Base-by-base conservation (phyloP, 129 eudicot genomes). In the Saposhnikovia divaricata region DNA sequence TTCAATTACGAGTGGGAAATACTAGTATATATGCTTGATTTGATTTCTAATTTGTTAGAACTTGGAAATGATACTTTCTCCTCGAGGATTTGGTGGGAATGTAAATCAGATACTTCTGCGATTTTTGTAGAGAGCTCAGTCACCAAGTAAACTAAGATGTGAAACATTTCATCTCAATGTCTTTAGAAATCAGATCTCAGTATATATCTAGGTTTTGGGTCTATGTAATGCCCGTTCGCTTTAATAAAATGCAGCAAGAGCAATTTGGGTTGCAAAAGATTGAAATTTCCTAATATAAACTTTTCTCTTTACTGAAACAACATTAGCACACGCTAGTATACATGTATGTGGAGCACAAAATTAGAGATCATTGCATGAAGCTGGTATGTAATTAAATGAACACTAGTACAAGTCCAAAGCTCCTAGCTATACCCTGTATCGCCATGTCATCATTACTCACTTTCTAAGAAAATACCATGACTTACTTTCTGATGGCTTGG, bases 401-500 rank as follows among this genome's bases (percentile, higher is more conserved):
- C 46, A 72, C 31, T 21, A 72, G 48, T 40, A 72, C 31, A 40
- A 72, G 48, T 40, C 31, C 6, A 72, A 72, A 72, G n/a, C 48
- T 72, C 48, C 48, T 39, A 39, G 14, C 76, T 72, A 39, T 48
- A 71, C 40, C 14, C 75, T 16, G 75, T 19, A 59, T 71, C 12
- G 40, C 40, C n/a, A 74, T 43, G 59, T 21, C 27, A 55, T 77
- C 71, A 77, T 44, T 31, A 57, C 48, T 57, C 71, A 53, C 75
- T 68, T 28, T 68, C 73, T 68, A 68, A 4, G 69, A 61, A 61
- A 61, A 61, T 61, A 23, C 43, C 42, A 68, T 31, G 73, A 42
- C 23, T 87, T 81, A 72, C 83, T 39, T 21, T 71, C n/a, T 19
- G 82, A 42, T 76, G 75, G 79, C 79, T 84, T 68, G 81, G 75